Conservation (phyloP, 2,329 filamentous ascomycete genomes). For the Trichoderma harzianum region DNA sequence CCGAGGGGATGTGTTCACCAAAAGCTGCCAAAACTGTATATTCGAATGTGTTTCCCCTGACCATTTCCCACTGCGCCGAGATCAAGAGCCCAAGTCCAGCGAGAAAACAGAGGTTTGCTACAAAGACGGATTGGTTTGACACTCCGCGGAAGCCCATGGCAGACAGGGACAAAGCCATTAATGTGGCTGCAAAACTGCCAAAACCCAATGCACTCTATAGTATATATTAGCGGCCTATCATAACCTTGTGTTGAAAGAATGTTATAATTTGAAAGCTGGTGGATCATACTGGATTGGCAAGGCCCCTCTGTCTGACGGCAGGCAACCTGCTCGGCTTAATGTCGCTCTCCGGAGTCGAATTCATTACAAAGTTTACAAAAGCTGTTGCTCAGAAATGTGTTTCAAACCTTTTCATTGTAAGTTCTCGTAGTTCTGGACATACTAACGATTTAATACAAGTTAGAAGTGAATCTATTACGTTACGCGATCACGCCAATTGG, state of each 20-base stretch:
- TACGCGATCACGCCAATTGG: fast-evolving
- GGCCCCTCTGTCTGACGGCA: neutral
- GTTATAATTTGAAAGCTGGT: neutral
- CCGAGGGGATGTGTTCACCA: neutral
- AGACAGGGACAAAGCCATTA: neutral
- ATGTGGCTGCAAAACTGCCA: neutral
- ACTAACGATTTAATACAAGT: neutral
- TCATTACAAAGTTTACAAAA: neutral
- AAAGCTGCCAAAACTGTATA: neutral
- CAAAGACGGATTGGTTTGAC: neutral
- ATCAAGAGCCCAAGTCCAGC: neutral
- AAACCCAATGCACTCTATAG: neutral
- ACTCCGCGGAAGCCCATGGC: neutral
- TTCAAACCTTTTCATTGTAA: neutral
- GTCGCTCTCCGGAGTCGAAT: neutral
- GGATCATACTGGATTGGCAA: neutral
- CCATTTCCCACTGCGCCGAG: neutral
- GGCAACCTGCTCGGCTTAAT: neutral
- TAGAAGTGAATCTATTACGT: neutral
- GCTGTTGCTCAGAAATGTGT: fast-evolving
- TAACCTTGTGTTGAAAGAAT: neutral
- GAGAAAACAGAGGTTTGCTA: neutral
- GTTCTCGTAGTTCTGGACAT: neutral
- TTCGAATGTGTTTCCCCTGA: neutral
- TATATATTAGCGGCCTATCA: neutral